Base-by-base conservation (phyloP, 306 rosid species). In the Cicer yamashitae region DNA sequence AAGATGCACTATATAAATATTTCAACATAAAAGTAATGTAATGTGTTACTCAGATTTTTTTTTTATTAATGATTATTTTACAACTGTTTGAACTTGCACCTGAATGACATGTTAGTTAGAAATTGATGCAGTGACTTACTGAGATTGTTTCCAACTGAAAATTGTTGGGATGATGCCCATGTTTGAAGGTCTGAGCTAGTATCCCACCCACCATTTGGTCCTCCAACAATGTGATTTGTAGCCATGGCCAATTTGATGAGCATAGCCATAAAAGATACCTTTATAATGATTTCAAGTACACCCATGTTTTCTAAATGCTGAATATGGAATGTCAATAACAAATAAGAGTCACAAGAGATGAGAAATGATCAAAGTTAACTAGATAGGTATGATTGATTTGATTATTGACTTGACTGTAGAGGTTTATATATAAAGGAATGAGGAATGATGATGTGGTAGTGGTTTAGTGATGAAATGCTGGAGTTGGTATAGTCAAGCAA, bases 151-250 rank as follows among this genome's bases (percentile, higher is more conserved):
- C 98, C 96, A 2, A 87, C 88, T 14, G 76, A 71, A 69, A 90
- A 82, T 30, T 74, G 50, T 13, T 77, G 83, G 10, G 93, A 80
- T 14, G 96, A 81, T 7, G 84, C 82, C 98, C 98, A 93, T 43
- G 87, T 56, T 69, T 84, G 87, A 56, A 89, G 78, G 79, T 87
- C 15, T 12, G 91, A 79, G 75, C 9, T 70, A 8, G 89, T 17
- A 66, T 90, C 92, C 96, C 98, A 90, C 11, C 87, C 88, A 15
- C 90, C 94, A 48, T 65, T 87, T 43, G 91, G 78, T 58, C 90
- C 96, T 78, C 98, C 98, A 15, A 89, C 96, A 4, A 15, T 82
- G 85, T 87, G 43, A 59, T 80, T 79, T 56, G 82, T 80, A 20
- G 90, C 94, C 85, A 81, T 77, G 71, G 75, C 83, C 66, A 84